These are phyloP conservation scores for Pichia sp. DNA, from an alignment of 1,139 yeast species.

Conservation along the genomic window DNA sequence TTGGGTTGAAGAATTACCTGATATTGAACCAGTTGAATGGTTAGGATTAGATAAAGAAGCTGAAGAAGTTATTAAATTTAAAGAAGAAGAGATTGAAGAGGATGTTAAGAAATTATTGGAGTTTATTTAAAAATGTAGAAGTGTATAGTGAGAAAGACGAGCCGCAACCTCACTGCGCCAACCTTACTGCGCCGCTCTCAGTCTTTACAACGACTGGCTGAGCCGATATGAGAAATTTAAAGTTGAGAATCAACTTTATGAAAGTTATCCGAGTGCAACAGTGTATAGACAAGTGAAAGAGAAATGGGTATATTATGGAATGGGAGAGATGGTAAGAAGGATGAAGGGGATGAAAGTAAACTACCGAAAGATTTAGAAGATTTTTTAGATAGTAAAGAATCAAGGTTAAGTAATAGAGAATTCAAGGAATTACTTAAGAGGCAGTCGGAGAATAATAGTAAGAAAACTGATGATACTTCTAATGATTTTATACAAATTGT, in stretches of 20 bases:
- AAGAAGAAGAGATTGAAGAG: neutral
- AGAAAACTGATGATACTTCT: neutral
- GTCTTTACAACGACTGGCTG: no score
- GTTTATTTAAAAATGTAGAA: neutral
- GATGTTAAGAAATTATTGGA: neutral
- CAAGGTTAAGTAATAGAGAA: constrained; percentile 26
- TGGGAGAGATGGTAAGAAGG: neutral
- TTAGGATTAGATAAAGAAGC: constrained; percentile 43
- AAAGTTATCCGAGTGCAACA: no score
- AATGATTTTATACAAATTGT: constrained; percentile 6
- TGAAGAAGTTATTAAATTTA: constrained; percentile 1
- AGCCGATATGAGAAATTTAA: no score
- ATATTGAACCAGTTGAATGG: constrained; percentile 57
- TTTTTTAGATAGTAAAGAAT: constrained; percentile 21
- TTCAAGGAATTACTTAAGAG: constrained; percentile 21
- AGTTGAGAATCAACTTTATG: no score
- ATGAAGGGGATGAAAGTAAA: neutral
- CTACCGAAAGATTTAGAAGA: constrained; percentile 22
- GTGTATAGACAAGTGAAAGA: no score
- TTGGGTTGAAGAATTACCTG: constrained; percentile 56
- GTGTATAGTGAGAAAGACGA: neutral
- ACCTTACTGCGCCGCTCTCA: no score
- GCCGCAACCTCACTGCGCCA: no score
- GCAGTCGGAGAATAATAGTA: constrained; percentile 13
- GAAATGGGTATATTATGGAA: neutral